Percentiles rank a stretch among this genome's conserved stretches.
Evolutionary conservation across 306 rosid genomes (phyloP).

Genomic region (Cucumis cinereus): DNA sequence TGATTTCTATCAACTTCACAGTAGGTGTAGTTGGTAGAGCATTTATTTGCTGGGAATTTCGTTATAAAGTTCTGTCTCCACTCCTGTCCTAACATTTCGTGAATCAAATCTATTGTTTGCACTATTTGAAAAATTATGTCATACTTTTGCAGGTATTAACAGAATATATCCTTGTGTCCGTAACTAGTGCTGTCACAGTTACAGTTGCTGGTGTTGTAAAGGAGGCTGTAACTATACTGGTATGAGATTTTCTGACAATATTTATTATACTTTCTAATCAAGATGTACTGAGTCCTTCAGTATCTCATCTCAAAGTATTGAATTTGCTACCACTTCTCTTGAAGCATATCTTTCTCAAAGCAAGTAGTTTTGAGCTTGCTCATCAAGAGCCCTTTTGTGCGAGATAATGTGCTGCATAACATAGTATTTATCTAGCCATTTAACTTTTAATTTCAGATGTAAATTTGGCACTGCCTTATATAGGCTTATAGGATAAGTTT

Average conservation of each 20-base stretch:
- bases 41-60: neutral
- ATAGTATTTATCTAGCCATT: neutral
- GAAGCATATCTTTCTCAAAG: neutral
- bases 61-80: neutral
- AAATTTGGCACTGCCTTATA: neutral
- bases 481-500: neutral
- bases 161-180: conserved; percentile 80
- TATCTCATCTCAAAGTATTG: neutral
- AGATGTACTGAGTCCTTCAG: neutral
- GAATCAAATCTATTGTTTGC: neutral
- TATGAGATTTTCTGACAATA: conserved; percentile 20
- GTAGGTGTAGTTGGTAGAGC: neutral
- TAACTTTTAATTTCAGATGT: neutral
- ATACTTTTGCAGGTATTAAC: conserved; percentile 60
- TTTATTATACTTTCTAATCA: conserved; percentile 2
- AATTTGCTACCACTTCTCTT: neutral
- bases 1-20: neutral
- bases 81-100: neutral
- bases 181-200: conserved; percentile 93
- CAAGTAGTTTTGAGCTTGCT: neutral
- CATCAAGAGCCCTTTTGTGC: neutral
- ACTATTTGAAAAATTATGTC: conserved; percentile 1
- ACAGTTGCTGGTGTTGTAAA: conserved; percentile 97
- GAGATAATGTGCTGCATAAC: neutral
- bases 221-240: conserved; percentile 96